These are phyloP conservation scores for Elymus sibiricus DNA, from an alignment of 176 grass and related monocot genomes.

Conservation along the genomic window DNA sequence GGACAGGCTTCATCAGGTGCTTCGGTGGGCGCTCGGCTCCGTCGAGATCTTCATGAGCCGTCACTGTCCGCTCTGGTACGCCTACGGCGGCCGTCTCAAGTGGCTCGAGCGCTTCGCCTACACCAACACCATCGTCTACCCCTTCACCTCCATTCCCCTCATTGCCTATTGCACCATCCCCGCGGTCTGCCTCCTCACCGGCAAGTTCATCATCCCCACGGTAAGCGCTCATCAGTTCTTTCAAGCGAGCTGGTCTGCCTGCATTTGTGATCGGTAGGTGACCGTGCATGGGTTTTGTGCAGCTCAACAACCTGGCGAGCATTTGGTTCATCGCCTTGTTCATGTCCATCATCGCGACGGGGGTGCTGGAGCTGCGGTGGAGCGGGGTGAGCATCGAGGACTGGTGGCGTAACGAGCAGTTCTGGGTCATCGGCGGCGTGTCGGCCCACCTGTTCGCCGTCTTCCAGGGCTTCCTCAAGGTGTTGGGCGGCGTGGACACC, in stretches of 20 bases:
- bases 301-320: conserved; percentile 87
- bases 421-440: conserved; percentile 90
- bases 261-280: neutral
- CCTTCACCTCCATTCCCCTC: conserved; percentile 91
- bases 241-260: neutral
- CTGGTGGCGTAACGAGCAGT: conserved; percentile 95
- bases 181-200: conserved; percentile 84
- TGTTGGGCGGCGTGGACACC: conserved; percentile 77
- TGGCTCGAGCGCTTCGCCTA: conserved; percentile 95
- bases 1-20: conserved; percentile 80
- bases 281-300: neutral
- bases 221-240: conserved; percentile 25
- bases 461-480: conserved; percentile 96
- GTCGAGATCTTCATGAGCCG: conserved; percentile 96
- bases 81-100: conserved; percentile 84
- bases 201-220: conserved; percentile 92
- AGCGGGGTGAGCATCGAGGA: conserved; percentile 93
- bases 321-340: conserved; percentile 92
- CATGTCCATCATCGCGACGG: conserved; percentile 83
- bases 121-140: conserved; percentile 97
- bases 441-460: conserved; percentile 87
- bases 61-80: conserved; percentile 95
- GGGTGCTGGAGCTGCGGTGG: conserved; percentile 80
- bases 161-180: conserved; percentile 91
- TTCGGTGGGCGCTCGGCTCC: conserved; percentile 77